Conservation (phyloP, 768 basidiomycete genomes). For the Suillus alpinus region DNA sequence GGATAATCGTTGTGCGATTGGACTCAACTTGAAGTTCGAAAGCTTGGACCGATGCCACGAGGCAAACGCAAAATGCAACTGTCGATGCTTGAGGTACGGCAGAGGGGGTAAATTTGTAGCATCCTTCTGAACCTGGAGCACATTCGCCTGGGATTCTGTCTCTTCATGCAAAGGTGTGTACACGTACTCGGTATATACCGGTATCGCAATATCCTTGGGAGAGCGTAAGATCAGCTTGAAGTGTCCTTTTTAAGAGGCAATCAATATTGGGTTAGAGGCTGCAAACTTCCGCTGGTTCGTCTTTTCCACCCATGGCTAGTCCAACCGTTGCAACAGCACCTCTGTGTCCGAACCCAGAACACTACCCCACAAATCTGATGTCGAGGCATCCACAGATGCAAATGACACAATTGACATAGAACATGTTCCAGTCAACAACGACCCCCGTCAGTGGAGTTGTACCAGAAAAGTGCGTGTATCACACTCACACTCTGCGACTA, state of each 20-base stretch:
- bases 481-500: background rate
- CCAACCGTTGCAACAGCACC: background rate
- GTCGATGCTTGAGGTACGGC: background rate
- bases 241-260: background rate
- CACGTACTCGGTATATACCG: background rate
- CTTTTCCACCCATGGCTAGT: background rate
- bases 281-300: background rate
- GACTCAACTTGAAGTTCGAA: background rate
- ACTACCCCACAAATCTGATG: background rate
- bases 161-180: background rate
- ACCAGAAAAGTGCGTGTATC: slow-evolving; percentile 48
- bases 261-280: background rate
- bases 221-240: background rate
- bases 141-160: background rate
- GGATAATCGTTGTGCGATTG: background rate
- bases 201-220: background rate
- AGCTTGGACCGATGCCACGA: background rate
- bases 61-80: background rate
- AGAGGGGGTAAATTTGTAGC: background rate
- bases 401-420: slow-evolving; percentile 29
- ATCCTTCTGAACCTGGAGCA: background rate
- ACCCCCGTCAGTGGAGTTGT: slow-evolving; percentile 58
- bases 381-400: background rate
- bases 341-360: background rate
- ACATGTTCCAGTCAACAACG: slow-evolving; percentile 45